Conservation (phyloP, 1,139 yeast genomes). For the Yamadazyma dendronema region DNA sequence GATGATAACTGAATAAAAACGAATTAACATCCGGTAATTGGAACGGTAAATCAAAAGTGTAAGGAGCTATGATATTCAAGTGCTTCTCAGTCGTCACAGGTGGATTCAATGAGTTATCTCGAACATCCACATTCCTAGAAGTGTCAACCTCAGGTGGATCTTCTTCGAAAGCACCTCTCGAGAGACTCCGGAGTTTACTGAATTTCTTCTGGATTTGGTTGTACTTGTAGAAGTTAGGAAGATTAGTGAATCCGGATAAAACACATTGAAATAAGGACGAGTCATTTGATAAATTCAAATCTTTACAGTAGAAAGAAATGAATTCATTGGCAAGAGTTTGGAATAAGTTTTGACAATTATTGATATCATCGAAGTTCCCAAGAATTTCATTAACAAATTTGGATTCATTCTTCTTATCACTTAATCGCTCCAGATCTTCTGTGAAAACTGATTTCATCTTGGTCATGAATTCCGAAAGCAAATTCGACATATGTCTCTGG, state of each 20-base stretch:
- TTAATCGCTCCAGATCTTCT: constrained; percentile 17
- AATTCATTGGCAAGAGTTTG: constrained; percentile 48
- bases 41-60: constrained; percentile 40
- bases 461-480: constrained; percentile 23
- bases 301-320: constrained; percentile 64
- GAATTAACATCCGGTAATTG: constrained; percentile 42
- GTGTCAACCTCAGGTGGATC: constrained; percentile 1
- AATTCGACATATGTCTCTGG: constrained; percentile 18
- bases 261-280: constrained; percentile 69
- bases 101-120: no score
- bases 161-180: constrained; percentile 3
- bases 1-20: constrained; percentile 60
- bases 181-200: constrained; percentile 31
- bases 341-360: constrained; percentile 30
- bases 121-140: background rate
- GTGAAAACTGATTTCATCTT: constrained; percentile 26
- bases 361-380: constrained; percentile 39
- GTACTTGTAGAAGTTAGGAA: constrained; percentile 72
- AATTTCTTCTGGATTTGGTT: constrained; percentile 42
- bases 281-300: constrained; percentile 62
- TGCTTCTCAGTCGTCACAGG: background rate
- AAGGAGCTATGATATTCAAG: constrained; percentile 18
- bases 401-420: constrained; percentile 22
- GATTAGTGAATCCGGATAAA: constrained; percentile 68
- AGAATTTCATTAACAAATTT: constrained; percentile 43